Evolutionary conservation across 176 grass and related monocot genomes (phyloP).

Genomic region (Otatea glauca): DNA sequence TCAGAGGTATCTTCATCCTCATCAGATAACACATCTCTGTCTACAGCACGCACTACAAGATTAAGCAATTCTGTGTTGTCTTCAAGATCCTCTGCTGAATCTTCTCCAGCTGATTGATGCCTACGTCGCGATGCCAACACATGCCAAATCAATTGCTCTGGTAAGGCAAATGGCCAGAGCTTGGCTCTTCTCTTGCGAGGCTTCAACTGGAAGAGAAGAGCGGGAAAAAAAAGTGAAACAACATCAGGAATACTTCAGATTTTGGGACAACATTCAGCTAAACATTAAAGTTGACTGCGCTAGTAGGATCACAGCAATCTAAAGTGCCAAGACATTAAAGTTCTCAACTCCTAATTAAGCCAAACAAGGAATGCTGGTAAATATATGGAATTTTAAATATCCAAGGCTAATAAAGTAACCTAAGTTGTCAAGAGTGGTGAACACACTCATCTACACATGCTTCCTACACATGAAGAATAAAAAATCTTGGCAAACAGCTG

Average conservation of each 20-base stretch:
- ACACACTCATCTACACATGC: background rate
- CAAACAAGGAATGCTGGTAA: constrained; percentile 24
- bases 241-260: constrained; percentile 10
- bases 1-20: constrained; percentile 70
- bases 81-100: constrained; percentile 40
- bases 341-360: background rate
- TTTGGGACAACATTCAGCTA: background rate
- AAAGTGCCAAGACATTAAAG: background rate
- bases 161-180: constrained; percentile 50
- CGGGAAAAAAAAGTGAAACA: constrained; percentile 7
- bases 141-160: constrained; percentile 66
- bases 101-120: constrained; percentile 37
- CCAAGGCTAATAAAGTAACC: background rate
- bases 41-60: constrained; percentile 56
- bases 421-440: constrained; percentile 9
- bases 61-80: constrained; percentile 53
- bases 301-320: constrained; percentile 1
- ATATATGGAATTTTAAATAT: constrained; percentile 9
- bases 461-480: constrained; percentile 16
- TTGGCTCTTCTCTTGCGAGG: constrained; percentile 66
- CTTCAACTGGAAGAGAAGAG: constrained; percentile 42
- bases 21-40: constrained; percentile 51
- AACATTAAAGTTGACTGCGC: background rate
- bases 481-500: background rate
- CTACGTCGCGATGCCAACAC: constrained; percentile 51